Evolutionary conservation across 2,329 filamentous ascomycete genomes (phyloP).

Genomic region (Fusarium secorum): DNA sequence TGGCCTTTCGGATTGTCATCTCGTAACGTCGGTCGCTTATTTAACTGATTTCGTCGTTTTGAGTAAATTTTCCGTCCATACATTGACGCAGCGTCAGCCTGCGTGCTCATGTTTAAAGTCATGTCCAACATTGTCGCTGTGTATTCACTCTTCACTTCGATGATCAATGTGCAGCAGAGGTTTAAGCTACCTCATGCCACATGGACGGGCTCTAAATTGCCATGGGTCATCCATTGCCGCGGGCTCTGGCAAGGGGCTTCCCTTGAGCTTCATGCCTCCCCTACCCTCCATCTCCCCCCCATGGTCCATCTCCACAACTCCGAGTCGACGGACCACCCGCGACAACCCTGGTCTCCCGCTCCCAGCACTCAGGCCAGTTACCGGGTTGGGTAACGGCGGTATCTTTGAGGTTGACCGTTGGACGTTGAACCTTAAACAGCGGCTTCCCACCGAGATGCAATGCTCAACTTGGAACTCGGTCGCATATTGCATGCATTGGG

Average conservation of each 20-base stretch:
- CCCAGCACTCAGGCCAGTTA: slow-evolving; percentile 34
- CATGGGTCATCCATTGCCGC: slow-evolving; percentile 36
- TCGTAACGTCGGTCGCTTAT: slow-evolving; percentile 31
- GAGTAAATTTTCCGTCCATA: slow-evolving; percentile 11
- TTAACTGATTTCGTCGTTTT: slow-evolving; percentile 22
- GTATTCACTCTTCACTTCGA: slow-evolving; percentile 14
- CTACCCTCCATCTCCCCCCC: slow-evolving; percentile 14
- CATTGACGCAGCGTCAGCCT: not conserved
- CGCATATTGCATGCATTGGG: not conserved
- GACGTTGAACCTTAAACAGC: slow-evolving; percentile 28
- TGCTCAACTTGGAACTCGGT: not conserved
- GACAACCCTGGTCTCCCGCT: slow-evolving; percentile 43
- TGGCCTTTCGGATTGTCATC: slow-evolving; percentile 21
- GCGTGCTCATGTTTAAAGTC: not conserved
- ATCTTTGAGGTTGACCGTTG: slow-evolving; percentile 35
- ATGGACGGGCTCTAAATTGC: slow-evolving; percentile 22
- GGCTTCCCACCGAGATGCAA: slow-evolving; percentile 13
- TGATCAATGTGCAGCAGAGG: slow-evolving; percentile 9
- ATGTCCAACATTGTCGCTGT: not conserved
- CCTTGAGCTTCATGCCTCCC: slow-evolving; percentile 28
- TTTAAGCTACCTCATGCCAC: slow-evolving; percentile 5
- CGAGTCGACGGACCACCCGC: slow-evolving; percentile 37
- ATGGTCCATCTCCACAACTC: slow-evolving; percentile 38
- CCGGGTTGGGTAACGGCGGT: slow-evolving; percentile 22
- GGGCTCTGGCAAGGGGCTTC: slow-evolving; percentile 41